Base-by-base conservation (phyloP, 2,329 filamentous ascomycete genomes). In the Monosporascus sp. region DNA sequence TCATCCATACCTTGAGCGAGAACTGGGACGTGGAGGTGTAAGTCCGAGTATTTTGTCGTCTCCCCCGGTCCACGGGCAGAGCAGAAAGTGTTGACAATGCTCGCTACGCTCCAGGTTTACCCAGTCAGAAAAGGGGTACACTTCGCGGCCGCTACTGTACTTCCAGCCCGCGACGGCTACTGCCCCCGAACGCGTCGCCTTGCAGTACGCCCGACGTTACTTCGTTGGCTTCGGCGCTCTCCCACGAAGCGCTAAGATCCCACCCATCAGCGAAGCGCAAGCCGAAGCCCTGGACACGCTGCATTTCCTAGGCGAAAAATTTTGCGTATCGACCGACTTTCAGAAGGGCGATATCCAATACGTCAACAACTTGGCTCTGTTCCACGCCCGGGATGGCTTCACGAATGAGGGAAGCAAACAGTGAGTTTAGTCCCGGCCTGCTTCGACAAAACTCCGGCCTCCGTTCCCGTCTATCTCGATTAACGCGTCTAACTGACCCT, bases 161-260 rank as follows among this genome's bases (percentile, higher is more conserved):
- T 76, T 83, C 61, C 78, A 83, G 48, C 75, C 79, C 0, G 73
- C 74, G 9, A 78, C 72, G 0, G 67, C 59, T 0, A 66, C 64
- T 1, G 62, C 65, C 0, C 79, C 81, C 0, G 78, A 86, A 60
- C 74, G 81, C 1, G 66, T 86, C 1, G 67, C 82, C 7, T 75
- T 87, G 31, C 82, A 86, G 56, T 87, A 86, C 57, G 80, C 79
- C 0, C 77, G 84, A 3, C 75, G 83, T 1, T 72, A 70, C 26
- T 85, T 86, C 58, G 83, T 82, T 50, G 72, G 85, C 2, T 86
- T 80, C 61, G 74, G 76, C 56, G 74, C 74, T 0, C 70, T 83
- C 1, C 81, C 82, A 3, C 73, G 83, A 47, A 78, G 73, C 7
- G 53, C 71, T 1, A 64, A 76, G 20, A 81, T 87, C 49, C 83